Base-by-base conservation (phyloP, 352 stramenopile genomes). In the Globisporangium ultimum region DNA sequence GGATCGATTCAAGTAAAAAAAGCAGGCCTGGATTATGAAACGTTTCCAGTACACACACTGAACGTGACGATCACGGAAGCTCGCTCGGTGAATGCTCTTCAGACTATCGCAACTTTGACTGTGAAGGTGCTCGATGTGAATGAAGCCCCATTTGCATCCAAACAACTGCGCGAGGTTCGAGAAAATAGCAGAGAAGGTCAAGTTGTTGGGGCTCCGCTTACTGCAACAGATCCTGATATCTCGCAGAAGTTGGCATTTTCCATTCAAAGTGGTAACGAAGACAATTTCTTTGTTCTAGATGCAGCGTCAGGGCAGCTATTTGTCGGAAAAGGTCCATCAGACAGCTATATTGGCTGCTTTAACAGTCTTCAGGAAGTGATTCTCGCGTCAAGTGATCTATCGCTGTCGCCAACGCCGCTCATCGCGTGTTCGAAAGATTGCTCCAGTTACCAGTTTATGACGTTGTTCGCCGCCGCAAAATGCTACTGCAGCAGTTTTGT, bases 401-500 rank as follows among this genome's bases (percentile, higher is more conserved):
- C 53, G 34, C 7, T 46, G 10, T 42, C 28, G 20, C 14, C 43
- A 5, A 18, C 43, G 6, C 53, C 53, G 12, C 41, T 49, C 24
- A 5, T 28, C 2, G 24, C 24, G 24, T 28, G 24, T 5, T 28
- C 24, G 43, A 15, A 42, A 21, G 24, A 41, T 3, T 75, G 68
- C 53, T 64, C 60, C 12, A 28, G 50, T 14, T 61, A 17, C 9
- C 68, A 72, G 56, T 67, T 66, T 21, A 72, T 72, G 68, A 48
- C 45, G n/a, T 32, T 75, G 52, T 53, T 53, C 17, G 60, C 47
- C 18, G 49, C 20, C 45, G 40, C 28, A 9, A 61, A 62, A 3
- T 75, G 68, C 14, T 65, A 47, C 46, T 75, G 68, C 48, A 58
- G 60, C 45, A 75, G 63, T 22, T n/a, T 60, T 7, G 10, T 20